These are phyloP conservation scores for Vigna nakashimae DNA, from an alignment of 306 rosid species.

Conservation along the genomic window DNA sequence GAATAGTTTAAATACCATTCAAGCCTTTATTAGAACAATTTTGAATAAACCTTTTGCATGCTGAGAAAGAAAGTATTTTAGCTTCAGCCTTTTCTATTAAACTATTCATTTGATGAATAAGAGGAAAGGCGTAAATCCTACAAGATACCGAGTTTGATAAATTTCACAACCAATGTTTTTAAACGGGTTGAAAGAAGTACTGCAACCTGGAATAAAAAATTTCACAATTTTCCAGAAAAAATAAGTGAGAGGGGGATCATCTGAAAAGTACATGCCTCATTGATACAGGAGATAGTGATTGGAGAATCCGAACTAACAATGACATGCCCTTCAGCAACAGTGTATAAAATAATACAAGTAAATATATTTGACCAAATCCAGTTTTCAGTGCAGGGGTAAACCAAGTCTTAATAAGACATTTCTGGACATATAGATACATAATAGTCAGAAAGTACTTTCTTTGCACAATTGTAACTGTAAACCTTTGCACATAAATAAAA, in stretches of 20 bases:
- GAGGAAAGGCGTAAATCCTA: not conserved
- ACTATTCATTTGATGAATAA: conserved; percentile 23
- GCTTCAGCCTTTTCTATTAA: not conserved
- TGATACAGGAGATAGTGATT: conserved; percentile 10
- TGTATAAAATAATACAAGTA: not conserved
- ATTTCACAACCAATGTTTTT: conserved; percentile 21
- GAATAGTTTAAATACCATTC: not conserved
- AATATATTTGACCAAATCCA: not conserved
- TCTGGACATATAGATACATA: not conserved
- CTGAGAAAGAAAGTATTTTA: no score
- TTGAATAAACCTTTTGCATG: no score
- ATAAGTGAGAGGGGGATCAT: not conserved
- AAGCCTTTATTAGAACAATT: no score
- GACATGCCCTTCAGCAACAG: not conserved
- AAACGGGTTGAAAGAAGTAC: conserved; percentile 23
- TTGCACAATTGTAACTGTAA: conserved; percentile 18
- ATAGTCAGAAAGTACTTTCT: conserved; percentile 28
- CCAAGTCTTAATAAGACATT: conserved; percentile 4
- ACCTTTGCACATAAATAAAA: conserved; percentile 9
- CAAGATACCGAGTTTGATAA: conserved; percentile 20
- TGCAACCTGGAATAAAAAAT: conserved; percentile 16
- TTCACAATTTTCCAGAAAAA: conserved; percentile 28
- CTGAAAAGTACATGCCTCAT: not conserved
- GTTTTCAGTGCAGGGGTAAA: not conserved
- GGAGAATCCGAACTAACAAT: conserved; percentile 24